Evolutionary conservation across 805 yeast species (phyloP), one percentile per base, ranked within the genome.

Genomic region (Candida incommunis): DNA sequence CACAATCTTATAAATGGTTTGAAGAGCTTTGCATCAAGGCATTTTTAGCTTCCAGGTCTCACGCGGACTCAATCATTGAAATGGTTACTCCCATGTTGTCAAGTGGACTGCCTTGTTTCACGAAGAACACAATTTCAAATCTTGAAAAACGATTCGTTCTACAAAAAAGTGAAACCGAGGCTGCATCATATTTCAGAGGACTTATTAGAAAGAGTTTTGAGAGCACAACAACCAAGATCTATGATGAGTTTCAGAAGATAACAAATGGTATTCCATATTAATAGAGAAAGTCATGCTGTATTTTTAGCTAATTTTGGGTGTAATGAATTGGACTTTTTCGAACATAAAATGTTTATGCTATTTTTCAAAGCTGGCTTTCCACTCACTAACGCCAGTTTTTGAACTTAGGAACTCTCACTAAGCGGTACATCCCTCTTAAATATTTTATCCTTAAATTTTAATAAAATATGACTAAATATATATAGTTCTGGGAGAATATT

Each of bases 221-320:
- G 62, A 82, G 94, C 64, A 66, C 77, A 55, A 86, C 81, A 57
- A 92, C 98, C 27, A 83, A 80, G 58, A 97, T 96, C 20, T 92
- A 92, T 63, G 99, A 92, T 60, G 96, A 88, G 66, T 92, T 92
- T 77, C 99, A 92, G 65, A 72, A 94, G 56, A 62, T 92, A 52
- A 92, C 98, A 29, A 92, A 92, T 57, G 99, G 99, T 47, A 92
- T 92, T 61, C 98, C 98, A 16, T 90, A 88, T 58, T 88, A 55
- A 49, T 51, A 54, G 43, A 37, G 43, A 25, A 3, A 22, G 18
- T 41, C 5, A 16, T 18, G n/a, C n/a, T n/a, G n/a, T n/a, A n/a
- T n/a, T n/a, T n/a, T n/a, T n/a, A n/a, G n/a, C n/a, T n/a, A n/a
- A n/a, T n/a, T n/a, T n/a, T n/a, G n/a, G n/a, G n/a, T n/a, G n/a